These are phyloP conservation scores for Elsinoe ampelina DNA, from an alignment of 2,329 filamentous ascomycete genomes.

Conservation along the genomic window DNA sequence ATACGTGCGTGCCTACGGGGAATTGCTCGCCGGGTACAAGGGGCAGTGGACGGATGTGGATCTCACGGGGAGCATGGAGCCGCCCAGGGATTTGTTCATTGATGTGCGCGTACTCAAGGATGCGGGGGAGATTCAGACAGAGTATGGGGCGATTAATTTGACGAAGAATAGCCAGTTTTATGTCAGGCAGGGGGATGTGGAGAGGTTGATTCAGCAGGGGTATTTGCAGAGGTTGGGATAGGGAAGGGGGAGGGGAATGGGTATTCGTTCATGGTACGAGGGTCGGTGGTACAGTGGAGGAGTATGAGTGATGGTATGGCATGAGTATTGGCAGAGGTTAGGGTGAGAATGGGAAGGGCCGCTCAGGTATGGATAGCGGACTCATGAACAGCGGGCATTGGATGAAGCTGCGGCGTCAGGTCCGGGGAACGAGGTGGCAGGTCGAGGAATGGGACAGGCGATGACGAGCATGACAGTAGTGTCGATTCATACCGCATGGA, in stretches of 20 bases:
- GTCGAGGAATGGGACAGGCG: too few species aligned
- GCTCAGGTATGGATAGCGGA: too few species aligned
- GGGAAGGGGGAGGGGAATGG: slow-evolving; percentile 28
- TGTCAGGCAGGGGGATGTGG: slow-evolving; percentile 89
- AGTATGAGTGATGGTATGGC: too few species aligned
- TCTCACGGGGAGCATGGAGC: slow-evolving; percentile 84
- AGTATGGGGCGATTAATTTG: slow-evolving; percentile 96
- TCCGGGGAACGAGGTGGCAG: too few species aligned
- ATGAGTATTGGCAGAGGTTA: too few species aligned
- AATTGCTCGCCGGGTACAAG: slow-evolving; percentile 91
- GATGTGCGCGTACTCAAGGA: slow-evolving; percentile 94
- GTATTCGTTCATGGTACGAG: not conserved
- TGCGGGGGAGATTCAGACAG: slow-evolving; percentile 96
- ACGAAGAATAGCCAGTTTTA: slow-evolving; percentile 99
- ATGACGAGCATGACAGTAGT: not conserved
- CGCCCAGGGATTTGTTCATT: slow-evolving; percentile 91
- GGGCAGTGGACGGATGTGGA: slow-evolving; percentile 98
- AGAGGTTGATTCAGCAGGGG: slow-evolving; percentile 84
- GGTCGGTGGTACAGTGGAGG: not conserved
- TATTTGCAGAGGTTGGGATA: slow-evolving; percentile 85
- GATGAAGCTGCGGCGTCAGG: too few species aligned
- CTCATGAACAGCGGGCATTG: too few species aligned
- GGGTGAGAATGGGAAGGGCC: too few species aligned
- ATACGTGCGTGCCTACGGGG: slow-evolving; percentile 84
- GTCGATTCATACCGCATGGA: not conserved